These are phyloP conservation scores for Tulasnella sp. DNA, from an alignment of 768 basidiomycete genomes.

Conservation along the genomic window DNA sequence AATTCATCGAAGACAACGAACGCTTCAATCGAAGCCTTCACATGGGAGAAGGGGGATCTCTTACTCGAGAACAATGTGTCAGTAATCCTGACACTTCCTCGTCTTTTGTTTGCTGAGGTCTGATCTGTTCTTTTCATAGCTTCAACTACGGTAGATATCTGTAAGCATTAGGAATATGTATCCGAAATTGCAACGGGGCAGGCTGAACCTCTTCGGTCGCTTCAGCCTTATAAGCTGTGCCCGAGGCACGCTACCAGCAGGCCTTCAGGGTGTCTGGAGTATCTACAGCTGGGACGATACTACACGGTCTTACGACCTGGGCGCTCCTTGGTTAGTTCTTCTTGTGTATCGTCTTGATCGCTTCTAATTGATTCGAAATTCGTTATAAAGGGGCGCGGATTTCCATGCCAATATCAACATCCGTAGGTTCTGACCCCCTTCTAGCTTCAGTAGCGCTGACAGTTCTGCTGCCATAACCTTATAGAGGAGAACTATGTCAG, in stretches of 20 bases:
- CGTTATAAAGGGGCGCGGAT: not conserved
- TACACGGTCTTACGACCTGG: slow-evolving; percentile 51
- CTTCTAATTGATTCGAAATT: too few relatives aligned
- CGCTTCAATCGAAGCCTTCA: slow-evolving; percentile 42
- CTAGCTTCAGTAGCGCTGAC: slow-evolving; percentile 42
- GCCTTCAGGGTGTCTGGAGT: slow-evolving; percentile 66
- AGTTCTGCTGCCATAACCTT: slow-evolving; percentile 56
- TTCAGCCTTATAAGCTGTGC: slow-evolving; percentile 42
- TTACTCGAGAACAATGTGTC: slow-evolving; percentile 40
- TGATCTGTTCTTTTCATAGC: slow-evolving; percentile 33
- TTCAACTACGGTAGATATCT: slow-evolving; percentile 68
- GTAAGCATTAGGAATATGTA: too few relatives aligned
- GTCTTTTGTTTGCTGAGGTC: too few relatives aligned
- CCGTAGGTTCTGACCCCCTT: slow-evolving; percentile 80
- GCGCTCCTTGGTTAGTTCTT: not conserved
- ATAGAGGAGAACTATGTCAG: too few relatives aligned
- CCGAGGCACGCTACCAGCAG: slow-evolving; percentile 53
- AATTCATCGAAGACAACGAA: slow-evolving; percentile 47
- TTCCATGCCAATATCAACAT: slow-evolving; percentile 60
- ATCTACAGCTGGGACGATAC: slow-evolving; percentile 36
- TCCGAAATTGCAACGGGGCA: too few relatives aligned
- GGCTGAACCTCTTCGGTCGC: too few relatives aligned
- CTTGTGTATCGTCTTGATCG: not conserved
- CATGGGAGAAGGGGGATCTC: slow-evolving; percentile 43
- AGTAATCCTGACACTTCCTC: too few relatives aligned